These are phyloP conservation scores for Smittium culicis DNA, from an alignment of 371 early-diverging fungal species.

Conservation along the genomic window DNA sequence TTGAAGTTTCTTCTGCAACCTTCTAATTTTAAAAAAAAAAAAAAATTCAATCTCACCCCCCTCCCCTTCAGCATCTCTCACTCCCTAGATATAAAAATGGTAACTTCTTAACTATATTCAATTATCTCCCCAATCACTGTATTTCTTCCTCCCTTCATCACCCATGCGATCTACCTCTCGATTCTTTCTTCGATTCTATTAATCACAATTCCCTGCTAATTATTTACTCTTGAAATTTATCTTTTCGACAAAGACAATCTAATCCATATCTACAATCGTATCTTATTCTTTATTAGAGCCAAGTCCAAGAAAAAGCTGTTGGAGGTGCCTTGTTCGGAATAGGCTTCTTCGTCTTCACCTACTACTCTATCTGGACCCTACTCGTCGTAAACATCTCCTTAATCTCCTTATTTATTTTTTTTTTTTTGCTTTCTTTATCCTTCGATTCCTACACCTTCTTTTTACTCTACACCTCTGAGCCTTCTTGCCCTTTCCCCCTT, in stretches of 20 bases:
- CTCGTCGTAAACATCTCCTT: slow-evolving; percentile 36
- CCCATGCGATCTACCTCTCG: neutral
- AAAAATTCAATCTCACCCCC: no score
- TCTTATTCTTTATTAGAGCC: slow-evolving; percentile 20
- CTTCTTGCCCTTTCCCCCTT: neutral
- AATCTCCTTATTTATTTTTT: slow-evolving; percentile 29
- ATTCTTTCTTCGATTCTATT: neutral
- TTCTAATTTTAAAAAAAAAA: no score
- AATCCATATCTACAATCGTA: no score
- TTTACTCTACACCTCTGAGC: neutral
- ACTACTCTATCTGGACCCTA: slow-evolving; percentile 83
- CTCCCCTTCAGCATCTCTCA: no score
- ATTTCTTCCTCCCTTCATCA: no score
- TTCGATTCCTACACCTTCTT: no score
- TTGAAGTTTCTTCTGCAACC: no score
- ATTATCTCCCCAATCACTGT: no score
- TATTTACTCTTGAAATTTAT: no score
- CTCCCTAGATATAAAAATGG: no score
- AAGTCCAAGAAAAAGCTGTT: slow-evolving; percentile 56
- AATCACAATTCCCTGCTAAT: neutral
- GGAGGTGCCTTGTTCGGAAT: slow-evolving; percentile 60
- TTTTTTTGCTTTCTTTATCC: neutral
- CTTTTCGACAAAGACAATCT: no score
- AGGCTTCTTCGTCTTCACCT: slow-evolving; percentile 55
- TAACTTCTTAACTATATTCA: no score